A percentile compares a stretch with the other conserved stretches of the same genome.
Evolutionary conservation across 23 red algal genomes (phyloP).

Genomic region (Rhodosorus marinus): DNA sequence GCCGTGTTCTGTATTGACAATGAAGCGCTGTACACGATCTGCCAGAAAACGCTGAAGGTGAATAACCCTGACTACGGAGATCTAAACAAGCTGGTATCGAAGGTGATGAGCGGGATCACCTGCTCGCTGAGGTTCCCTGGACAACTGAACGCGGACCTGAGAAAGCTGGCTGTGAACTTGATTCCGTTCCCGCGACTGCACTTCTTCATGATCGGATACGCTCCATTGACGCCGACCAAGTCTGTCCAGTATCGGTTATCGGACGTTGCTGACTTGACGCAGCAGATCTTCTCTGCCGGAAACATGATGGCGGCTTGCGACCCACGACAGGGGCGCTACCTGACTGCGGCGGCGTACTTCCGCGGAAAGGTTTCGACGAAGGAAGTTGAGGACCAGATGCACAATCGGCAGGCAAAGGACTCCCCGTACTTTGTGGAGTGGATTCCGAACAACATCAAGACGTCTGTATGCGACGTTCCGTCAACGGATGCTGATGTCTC

Average conservation of each 20-base stretch:
- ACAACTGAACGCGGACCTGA: conserved; percentile 94
- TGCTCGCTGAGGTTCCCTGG: conserved; percentile 97
- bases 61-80: conserved; percentile 66
- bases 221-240: conserved; percentile 41
- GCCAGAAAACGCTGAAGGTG: conserved; percentile 57
- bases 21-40: conserved; percentile 97
- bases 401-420: conserved; percentile 86
- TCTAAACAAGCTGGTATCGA: conserved; percentile 82
- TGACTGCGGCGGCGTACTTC: conserved; percentile 99
- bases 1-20: conserved; percentile 99
- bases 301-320: conserved; percentile 99
- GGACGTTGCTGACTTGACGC: conserved; percentile 66
- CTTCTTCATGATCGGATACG: conserved; percentile 88
- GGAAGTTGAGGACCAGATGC: conserved; percentile 99
- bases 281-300: conserved; percentile 84
- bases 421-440: conserved; percentile 95
- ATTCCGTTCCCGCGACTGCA: conserved; percentile 97
- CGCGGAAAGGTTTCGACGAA: conserved; percentile 93
- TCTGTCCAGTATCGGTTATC: conserved; percentile 38
- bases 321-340: conserved; percentile 89
- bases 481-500: conserved; percentile 60
- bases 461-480: conserved; percentile 79
- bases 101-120: conserved; percentile 96
- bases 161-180: conserved; percentile 95
- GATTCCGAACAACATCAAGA: conserved; percentile 99